A percentile compares a stretch with the other conserved stretches of the same genome.
phyloP scores from a whole-genome alignment of 2,329 filamentous ascomycete genomes.

The Pezizomycotina sp. region DNA sequence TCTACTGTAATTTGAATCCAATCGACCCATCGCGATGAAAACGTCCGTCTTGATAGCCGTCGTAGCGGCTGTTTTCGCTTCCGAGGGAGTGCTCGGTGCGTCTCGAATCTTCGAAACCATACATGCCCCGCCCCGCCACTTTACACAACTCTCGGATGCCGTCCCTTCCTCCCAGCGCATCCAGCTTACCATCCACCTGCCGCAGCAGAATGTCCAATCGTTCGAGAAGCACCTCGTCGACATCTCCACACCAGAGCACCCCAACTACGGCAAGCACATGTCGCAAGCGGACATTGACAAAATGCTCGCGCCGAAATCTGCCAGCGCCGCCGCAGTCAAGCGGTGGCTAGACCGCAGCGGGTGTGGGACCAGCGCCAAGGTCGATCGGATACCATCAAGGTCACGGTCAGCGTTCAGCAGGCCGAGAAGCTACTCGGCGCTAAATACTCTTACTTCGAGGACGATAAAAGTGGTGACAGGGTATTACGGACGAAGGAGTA shows the following conservation, averaged over 20 bases:
- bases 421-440: constrained; percentile 25
- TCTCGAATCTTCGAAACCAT: too few relatives aligned
- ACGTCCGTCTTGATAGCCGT: too few relatives aligned
- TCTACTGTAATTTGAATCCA: too few relatives aligned
- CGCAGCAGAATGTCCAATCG: constrained; percentile 23
- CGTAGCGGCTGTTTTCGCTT: too few relatives aligned
- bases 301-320: constrained; percentile 31
- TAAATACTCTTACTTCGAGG: constrained; percentile 24
- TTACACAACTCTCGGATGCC: too few relatives aligned
- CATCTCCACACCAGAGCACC: constrained; percentile 34
- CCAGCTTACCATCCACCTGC: constrained; percentile 28
- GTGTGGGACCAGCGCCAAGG: constrained; percentile 27
- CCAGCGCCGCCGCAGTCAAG: constrained; percentile 29
- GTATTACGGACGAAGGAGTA: constrained; percentile 31
- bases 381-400: constrained; percentile 30
- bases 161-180: constrained; percentile 31
- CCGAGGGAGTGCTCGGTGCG: too few relatives aligned
- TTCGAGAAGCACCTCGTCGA: constrained; percentile 27
- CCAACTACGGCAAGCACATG: constrained; percentile 37
- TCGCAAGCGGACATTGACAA: constrained; percentile 32
- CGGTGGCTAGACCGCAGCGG: constrained; percentile 33
- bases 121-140: too few relatives aligned
- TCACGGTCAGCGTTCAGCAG: constrained; percentile 23
- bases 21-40: too few relatives aligned
- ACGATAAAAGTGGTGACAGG: constrained; percentile 18